Evolutionary conservation across 2,329 filamentous ascomycete genomes (phyloP), one percentile per base, ranked within the genome.

Genomic region (Phoma sp.): DNA sequence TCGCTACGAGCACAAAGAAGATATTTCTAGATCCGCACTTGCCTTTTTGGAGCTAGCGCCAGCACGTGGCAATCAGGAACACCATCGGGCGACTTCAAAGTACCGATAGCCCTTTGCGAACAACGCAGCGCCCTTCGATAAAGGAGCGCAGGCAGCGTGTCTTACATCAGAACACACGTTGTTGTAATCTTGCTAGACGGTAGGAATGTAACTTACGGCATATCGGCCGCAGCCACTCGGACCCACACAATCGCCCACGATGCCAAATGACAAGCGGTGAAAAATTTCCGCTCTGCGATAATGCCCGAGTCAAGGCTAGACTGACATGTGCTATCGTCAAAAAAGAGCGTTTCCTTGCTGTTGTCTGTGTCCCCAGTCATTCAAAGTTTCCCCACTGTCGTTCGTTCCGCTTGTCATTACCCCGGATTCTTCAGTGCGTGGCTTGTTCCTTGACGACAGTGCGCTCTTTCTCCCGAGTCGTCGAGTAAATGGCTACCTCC

Each of bases 191-290:
- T n/a, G n/a, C n/a, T n/a, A n/a, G n/a, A n/a, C n/a, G n/a, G n/a
- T n/a, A n/a, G n/a, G n/a, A n/a, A n/a, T n/a, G n/a, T n/a, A n/a
- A n/a, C n/a, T n/a, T n/a, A n/a, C n/a, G n/a, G n/a, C n/a, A n/a
- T n/a, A n/a, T n/a, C n/a, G n/a, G n/a, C n/a, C n/a, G n/a, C n/a
- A n/a, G 25, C 47, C 56, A 57, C 33, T 52, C 18, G 39, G 44
- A 52, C 42, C 39, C 54, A 57, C 59, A 61, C 37, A 43, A 43
- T 57, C 35, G 57, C 55, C 57, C 61, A 64, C 66, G 57, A 62
- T 62, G 60, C 40, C 46, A 43, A 59, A 66, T 55, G 62, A 69
- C 60, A 64, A 66, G 68, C 66, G 68, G 68, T 68, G 66, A 69
- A 69, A 68, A 68, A 64, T 66, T 63, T 59, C 53, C 57, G 47